Conservation (phyloP, 192 early-diverging fungal genomes). For the Coemansia aciculifera region DNA sequence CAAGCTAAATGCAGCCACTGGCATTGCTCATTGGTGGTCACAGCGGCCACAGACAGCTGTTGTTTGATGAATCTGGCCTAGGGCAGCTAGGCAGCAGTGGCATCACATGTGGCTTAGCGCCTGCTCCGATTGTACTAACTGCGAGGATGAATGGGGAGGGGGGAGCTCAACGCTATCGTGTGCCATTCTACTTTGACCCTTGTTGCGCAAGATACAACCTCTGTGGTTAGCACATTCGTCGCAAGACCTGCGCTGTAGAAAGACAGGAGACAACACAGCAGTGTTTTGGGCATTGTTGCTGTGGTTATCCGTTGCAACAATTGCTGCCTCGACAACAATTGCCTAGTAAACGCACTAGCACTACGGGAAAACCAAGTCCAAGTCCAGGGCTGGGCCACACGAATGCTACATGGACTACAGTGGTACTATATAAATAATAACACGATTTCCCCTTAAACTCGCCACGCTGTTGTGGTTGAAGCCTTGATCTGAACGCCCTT, state of each 20-base stretch:
- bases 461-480: background rate
- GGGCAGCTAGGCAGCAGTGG: background rate
- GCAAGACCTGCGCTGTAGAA: slow-evolving; percentile 6
- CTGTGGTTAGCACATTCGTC: background rate
- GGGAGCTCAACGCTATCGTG: background rate
- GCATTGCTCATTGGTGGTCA: background rate
- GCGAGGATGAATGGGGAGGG: background rate
- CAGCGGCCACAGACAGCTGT: background rate
- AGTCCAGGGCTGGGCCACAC: background rate
- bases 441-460: background rate
- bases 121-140: background rate
- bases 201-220: background rate
- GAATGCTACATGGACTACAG: background rate
- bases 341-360: background rate
- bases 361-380: background rate
- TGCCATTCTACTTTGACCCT: background rate
- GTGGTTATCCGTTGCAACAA: slow-evolving; percentile 7
- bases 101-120: slow-evolving; percentile 4
- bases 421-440: background rate
- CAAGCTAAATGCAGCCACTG: background rate
- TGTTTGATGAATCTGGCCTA: background rate
- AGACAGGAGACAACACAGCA: background rate
- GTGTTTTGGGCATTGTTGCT: background rate
- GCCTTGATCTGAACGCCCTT: background rate
- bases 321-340: background rate